A percentile compares a stretch with the other conserved stretches of the same genome.
These are phyloP conservation scores for Trametes sanguinea DNA, from an alignment of 768 basidiomycete genomes.

Conservation along the genomic window DNA sequence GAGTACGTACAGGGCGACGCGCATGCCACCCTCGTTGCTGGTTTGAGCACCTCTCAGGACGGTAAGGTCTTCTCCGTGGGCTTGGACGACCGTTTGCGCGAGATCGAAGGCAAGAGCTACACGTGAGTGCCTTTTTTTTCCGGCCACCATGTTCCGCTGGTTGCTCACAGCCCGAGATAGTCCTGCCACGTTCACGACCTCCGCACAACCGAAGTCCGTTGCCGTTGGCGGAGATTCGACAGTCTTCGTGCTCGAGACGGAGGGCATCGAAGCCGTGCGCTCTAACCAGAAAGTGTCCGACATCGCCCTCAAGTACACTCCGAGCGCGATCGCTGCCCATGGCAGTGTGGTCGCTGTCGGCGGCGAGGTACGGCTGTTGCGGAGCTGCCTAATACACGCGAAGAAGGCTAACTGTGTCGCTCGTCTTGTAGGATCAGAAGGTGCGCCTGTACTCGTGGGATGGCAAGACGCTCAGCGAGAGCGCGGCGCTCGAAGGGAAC, in stretches of 20 bases:
- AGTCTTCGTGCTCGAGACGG: slow-evolving; percentile 63
- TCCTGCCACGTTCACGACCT: slow-evolving; percentile 50
- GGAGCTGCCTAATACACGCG: background rate
- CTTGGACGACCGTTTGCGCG: slow-evolving; percentile 78
- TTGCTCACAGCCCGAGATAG: slow-evolving; percentile 36
- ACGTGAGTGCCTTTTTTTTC: slow-evolving; percentile 41
- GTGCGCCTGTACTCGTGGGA: slow-evolving; percentile 76
- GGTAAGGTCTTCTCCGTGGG: slow-evolving; percentile 70
- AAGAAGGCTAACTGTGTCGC: background rate
- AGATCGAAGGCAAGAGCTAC: slow-evolving; percentile 57
- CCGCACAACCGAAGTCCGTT: slow-evolving; percentile 70
- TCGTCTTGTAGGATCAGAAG: slow-evolving; percentile 60
- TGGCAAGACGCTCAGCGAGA: slow-evolving; percentile 59
- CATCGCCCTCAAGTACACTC: slow-evolving; percentile 48
- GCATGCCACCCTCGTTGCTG: slow-evolving; percentile 72
- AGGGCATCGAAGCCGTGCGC: slow-evolving; percentile 63
- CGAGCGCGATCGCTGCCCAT: slow-evolving; percentile 58
- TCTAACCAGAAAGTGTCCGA: slow-evolving; percentile 69
- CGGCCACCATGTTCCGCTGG: too few species aligned
- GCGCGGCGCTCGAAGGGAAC: slow-evolving; percentile 62
- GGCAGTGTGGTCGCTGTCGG: slow-evolving; percentile 67
- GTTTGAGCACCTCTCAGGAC: slow-evolving; percentile 48
- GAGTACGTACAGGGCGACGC: slow-evolving; percentile 57
- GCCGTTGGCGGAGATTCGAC: slow-evolving; percentile 60
- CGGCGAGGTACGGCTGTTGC: slow-evolving; percentile 56